Base-by-base conservation (phyloP, 2,329 filamentous ascomycete genomes). In the Cytospora chrysosperma region DNA sequence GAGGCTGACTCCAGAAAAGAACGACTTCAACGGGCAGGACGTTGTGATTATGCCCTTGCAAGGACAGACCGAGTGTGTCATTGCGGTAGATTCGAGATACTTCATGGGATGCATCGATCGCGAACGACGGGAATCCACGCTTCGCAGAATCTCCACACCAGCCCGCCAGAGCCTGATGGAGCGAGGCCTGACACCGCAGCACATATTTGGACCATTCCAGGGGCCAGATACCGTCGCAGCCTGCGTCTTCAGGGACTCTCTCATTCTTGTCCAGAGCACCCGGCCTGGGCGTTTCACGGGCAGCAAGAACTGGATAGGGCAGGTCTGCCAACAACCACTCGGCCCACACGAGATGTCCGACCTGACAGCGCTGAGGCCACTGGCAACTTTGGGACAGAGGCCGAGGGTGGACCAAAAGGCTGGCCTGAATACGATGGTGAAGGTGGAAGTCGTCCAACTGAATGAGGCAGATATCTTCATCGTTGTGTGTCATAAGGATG, bases 41-140 rank as follows among this genome's bases (percentile, higher is more conserved):
- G 30, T 54, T 43, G 37, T 50, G 26, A 27, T 56, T n/a, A 28
- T 63, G 3, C 61, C 61, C 3, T 60, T 56, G 27, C 51, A 51
- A 10, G 53, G 26, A 17, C 40, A 51, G 2, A 51, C 19, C 1
- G 61, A 63, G 37, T 63, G 61, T 32, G 49, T 50, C 10, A 21
- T 63, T 12, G 57, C 61, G 7, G 61, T 59, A 26, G 61, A 43
- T 3, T 32, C 37, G 15, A 60, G 43, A 13, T 60, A 55, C 5
- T 63, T 63, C 27, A 28, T 60, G 6, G 56, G 56, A 1, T 60
- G 34, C 10, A 49, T 63, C 34, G 51, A 60, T 10, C 37, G 54
- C 9, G 30, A 43, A 1, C 61, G 56, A 9, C 56, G 51, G 27
- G 26, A 27, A 34, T 15, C 19, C 10, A 34, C 19, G 2, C 49